Percentiles rank a stretch among this genome's conserved stretches.
phyloP scores from a whole-genome alignment of 2,329 filamentous ascomycete species.

The Colletotrichum liaoningense region DNA sequence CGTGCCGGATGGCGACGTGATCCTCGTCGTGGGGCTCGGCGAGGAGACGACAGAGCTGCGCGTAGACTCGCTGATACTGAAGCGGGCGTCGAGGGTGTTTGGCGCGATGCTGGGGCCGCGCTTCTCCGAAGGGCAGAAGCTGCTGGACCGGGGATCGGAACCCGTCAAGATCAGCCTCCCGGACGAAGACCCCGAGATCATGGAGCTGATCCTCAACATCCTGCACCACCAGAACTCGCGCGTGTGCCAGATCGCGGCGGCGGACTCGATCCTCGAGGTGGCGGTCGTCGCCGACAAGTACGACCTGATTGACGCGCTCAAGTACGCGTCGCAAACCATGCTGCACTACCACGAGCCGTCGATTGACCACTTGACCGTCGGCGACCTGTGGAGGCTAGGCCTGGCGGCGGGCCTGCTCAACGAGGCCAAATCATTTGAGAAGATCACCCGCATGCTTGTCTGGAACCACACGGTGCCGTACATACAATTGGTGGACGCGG shows the following conservation, averaged over 20 bases:
- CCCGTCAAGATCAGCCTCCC: conserved; percentile 42
- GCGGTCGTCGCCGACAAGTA: conserved; percentile 45
- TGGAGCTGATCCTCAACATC: conserved; percentile 47
- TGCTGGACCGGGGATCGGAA: conserved; percentile 28
- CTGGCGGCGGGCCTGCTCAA: conserved; percentile 33
- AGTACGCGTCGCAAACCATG: conserved; percentile 32
- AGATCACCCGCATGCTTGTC: conserved; percentile 28
- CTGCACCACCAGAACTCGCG: conserved; percentile 42
- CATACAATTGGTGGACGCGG: conserved; percentile 31
- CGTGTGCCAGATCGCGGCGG: conserved; percentile 41
- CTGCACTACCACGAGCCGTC: conserved; percentile 32
- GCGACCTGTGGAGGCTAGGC: conserved; percentile 30
- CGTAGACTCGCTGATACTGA: conserved; percentile 39
- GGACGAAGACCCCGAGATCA: conserved; percentile 45
- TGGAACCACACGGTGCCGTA: conserved; percentile 35
- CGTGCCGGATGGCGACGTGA: conserved; percentile 37
- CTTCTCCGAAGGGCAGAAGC: conserved; percentile 39
- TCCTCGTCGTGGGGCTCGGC: conserved; percentile 39
- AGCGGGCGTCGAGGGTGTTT: conserved; percentile 42
- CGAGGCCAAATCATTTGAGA: conserved; percentile 29
- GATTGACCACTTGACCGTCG: conserved; percentile 31
- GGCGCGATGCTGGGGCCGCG: conserved; percentile 40
- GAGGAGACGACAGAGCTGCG: conserved; percentile 30
- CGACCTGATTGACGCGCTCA: conserved; percentile 32
- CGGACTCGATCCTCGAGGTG: conserved; percentile 43